Conservation (phyloP, 148 eudicot species). For the Vaccinium darrowii region DNA sequence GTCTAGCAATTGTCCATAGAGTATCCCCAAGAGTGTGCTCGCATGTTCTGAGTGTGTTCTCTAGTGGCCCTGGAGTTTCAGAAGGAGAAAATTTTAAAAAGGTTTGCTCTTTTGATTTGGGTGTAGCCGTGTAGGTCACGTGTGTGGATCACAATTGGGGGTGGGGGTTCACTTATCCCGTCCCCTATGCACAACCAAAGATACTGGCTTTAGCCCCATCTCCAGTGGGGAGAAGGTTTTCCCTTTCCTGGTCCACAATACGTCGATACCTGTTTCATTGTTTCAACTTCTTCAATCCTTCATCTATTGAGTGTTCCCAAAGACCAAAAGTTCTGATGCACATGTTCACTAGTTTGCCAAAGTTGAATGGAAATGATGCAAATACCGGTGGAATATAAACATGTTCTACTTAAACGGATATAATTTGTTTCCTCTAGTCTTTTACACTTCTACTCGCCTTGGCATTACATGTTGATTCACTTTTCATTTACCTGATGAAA, state of each 20-base stretch:
- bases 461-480: neutral
- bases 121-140: neutral
- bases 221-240: neutral
- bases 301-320: too few species aligned
- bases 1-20: neutral
- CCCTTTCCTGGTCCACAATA: neutral
- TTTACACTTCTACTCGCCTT: neutral
- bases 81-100: neutral
- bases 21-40: neutral
- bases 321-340: neutral
- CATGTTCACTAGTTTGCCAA: neutral
- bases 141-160: neutral
- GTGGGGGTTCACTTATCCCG: neutral
- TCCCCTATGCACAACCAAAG: neutral
- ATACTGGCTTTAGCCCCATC: neutral
- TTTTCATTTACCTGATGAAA: neutral
- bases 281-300: neutral
- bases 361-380: neutral
- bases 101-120: neutral
- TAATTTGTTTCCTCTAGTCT: neutral
- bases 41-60: neutral
- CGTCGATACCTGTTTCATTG: neutral
- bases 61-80: neutral
- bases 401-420: neutral
- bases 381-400: neutral